A percentile compares a stretch with the other conserved stretches of the same genome.
Conservation (phyloP, 179 eudicot genomes). For the Amaranthus tricolor region DNA sequence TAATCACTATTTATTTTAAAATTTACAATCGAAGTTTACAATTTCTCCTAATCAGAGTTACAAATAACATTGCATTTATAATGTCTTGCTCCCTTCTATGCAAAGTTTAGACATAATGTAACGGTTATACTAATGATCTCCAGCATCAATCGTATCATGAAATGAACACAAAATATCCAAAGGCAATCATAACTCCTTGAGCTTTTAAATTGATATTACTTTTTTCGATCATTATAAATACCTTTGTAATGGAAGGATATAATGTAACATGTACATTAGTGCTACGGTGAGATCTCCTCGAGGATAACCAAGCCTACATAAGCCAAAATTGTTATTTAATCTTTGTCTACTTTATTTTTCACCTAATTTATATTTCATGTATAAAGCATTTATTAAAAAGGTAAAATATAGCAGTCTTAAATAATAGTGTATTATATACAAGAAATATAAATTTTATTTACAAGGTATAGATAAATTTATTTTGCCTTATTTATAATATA, state of each 20-base stretch:
- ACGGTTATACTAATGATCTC: not conserved
- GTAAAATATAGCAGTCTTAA: too few species aligned
- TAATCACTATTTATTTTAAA: not conserved
- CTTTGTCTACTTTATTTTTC: too few species aligned
- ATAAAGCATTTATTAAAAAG: too few species aligned
- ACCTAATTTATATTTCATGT: too few species aligned
- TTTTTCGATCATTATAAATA: not conserved
- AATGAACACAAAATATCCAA: slow-evolving; percentile 1
- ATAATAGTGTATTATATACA: too few species aligned
- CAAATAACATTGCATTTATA: slow-evolving; percentile 3
- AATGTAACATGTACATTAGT: too few species aligned
- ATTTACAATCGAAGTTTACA: not conserved
- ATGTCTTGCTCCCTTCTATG: not conserved
- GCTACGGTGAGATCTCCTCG: too few species aligned
- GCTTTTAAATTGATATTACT: not conserved
- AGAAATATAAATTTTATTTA: too few species aligned
- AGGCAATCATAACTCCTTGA: not conserved
- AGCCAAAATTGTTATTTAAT: too few species aligned
- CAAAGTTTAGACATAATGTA: not conserved
- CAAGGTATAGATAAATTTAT: too few species aligned
- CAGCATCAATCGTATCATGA: not conserved
- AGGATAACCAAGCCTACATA: too few species aligned
- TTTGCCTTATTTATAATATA: too few species aligned
- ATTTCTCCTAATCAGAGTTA: not conserved
- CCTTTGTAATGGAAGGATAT: not conserved